phyloP scores from a whole-genome alignment of 441 rosid genomes.

The Croton laevigatus region DNA sequence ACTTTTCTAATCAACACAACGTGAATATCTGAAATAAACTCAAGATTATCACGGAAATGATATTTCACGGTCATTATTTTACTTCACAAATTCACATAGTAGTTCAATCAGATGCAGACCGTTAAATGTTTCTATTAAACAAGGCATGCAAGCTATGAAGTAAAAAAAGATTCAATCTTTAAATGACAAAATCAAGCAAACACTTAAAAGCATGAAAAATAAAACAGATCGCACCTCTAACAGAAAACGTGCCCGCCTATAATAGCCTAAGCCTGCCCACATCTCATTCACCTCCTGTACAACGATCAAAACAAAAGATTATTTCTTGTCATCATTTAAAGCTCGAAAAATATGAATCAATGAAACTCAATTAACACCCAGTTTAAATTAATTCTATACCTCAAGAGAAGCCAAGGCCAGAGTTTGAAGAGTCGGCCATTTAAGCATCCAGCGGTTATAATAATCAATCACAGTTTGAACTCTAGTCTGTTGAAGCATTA shows the following conservation, averaged over 20 bases:
- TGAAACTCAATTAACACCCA: neutral
- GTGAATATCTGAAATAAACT: neutral
- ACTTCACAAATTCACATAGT: neutral
- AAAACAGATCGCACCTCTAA: slow-evolving; percentile 53
- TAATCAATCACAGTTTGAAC: slow-evolving; percentile 86
- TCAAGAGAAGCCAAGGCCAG: slow-evolving; percentile 85
- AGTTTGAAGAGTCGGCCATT: slow-evolving; percentile 76
- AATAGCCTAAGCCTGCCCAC: slow-evolving; percentile 97
- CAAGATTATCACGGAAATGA: neutral
- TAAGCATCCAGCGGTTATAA: slow-evolving; percentile 83
- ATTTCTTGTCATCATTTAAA: neutral
- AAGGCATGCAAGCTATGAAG: neutral
- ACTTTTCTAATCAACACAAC: neutral
- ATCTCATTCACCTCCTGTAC: slow-evolving; percentile 89
- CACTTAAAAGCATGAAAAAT: neutral
- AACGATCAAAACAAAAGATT: neutral
- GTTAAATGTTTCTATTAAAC: neutral
- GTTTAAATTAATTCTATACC: slow-evolving; percentile 29
- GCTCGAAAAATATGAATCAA: neutral
- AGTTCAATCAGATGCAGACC: neutral
- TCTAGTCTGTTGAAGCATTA: slow-evolving; percentile 94
- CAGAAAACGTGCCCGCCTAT: slow-evolving; percentile 86
- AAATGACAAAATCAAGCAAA: neutral
- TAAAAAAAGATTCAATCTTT: slow-evolving; percentile 3
- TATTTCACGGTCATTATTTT: neutral